These are phyloP conservation scores for Neurospora sp. DNA, from an alignment of 495 filamentous ascomycete species.

Conservation along the genomic window DNA sequence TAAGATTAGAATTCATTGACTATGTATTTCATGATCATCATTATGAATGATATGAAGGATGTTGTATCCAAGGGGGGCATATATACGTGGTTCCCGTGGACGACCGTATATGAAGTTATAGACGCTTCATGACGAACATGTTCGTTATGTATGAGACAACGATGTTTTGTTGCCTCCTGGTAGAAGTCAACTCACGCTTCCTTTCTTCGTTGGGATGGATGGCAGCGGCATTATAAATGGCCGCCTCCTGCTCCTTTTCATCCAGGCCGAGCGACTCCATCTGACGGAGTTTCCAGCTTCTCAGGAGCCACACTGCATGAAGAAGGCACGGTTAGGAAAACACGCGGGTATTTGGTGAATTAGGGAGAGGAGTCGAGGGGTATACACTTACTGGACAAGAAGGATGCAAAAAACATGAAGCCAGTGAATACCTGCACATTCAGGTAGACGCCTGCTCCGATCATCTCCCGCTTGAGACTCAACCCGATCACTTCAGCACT, in stretches of 20 bases:
- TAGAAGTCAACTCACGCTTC: background rate
- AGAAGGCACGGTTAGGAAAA: background rate
- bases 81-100: background rate
- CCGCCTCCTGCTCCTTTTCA: constrained; percentile 19
- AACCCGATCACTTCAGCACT: constrained; percentile 62
- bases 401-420: constrained; percentile 26
- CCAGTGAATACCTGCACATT: constrained; percentile 33
- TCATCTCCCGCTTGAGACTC: constrained; percentile 39
- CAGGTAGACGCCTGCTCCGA: constrained; percentile 29
- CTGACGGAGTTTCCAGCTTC: constrained; percentile 36
- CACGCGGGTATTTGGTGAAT: background rate
- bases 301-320: constrained; percentile 25
- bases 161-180: background rate
- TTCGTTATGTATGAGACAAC: constrained; percentile 12
- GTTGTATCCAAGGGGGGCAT: background rate
- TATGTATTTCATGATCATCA: background rate
- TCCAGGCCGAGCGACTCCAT: constrained; percentile 19
- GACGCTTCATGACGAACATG: constrained; percentile 8
- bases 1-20: background rate
- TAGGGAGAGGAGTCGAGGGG: background rate
- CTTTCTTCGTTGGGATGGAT: constrained; percentile 3
- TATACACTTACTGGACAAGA: constrained; percentile 25
- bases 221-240: constrained; percentile 10
- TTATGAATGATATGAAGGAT: background rate
- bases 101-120: constrained; percentile 3